Evolutionary conservation across 371 early-diverging fungal genomes (phyloP), one percentile per base, ranked within the genome.

Genomic region (Mucor lusitanicus): DNA sequence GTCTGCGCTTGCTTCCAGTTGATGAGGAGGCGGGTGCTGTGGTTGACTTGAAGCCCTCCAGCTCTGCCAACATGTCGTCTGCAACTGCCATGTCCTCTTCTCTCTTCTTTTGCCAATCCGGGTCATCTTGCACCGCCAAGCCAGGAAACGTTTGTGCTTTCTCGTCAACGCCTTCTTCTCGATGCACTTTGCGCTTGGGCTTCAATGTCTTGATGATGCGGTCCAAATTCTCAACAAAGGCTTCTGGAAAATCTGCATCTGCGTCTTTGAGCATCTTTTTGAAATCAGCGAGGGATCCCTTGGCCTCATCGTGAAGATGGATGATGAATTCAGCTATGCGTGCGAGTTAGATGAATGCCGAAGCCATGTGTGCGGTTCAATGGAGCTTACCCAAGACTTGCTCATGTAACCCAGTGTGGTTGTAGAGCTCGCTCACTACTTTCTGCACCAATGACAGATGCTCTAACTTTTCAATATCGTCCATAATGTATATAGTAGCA

Each of bases 361-460:
- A 19, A 9, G 50, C 9, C 2, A 13, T 50, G 25, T 9, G 50
- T 50, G 37, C 15, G 15, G 17, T 50, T 53, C n/a, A 12, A 54
- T 19, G 19, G 19, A 44, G 0, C 35, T n/a, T 82, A 86, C 89
- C 89, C 59, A 88, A 61, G 8, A 83, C 90, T 77, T 94, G 95
- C 81, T 97, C 98, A 61, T 89, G 88, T 64, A 97, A 81, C n/a
- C 94, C 96, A 13, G 89, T 91, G 74, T 98, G 98, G 78, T 97
- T 98, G 53, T 89, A 75, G 28, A 99, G 82, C 78, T 99, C 99
- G 67, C 87, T 91, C 30, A 93, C 87, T 63, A 98, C 89, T 78
- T 96, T 95, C 73, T 90, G 88, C n/a, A 98, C 93, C 57, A 98
- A 83, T 56, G 95, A 92, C 61, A 96, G 86, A 63, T 91, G 86